Evolutionary conservation across 2,329 filamentous ascomycete species (phyloP), one percentile per base, ranked within the genome.

Genomic region (Arthrobotrys pseudoclavata): DNA sequence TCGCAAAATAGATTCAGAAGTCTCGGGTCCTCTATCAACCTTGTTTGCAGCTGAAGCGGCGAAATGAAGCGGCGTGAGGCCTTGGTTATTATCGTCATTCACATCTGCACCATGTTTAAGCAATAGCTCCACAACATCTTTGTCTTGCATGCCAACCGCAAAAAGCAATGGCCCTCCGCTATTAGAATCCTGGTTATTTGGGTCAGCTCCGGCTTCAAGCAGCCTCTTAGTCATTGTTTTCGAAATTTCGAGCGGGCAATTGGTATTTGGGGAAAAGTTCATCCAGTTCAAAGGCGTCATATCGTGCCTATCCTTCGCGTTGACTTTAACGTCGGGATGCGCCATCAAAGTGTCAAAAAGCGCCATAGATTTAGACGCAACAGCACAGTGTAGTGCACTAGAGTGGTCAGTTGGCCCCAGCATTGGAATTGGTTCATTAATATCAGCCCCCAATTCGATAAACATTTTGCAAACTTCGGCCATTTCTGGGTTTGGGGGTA

Each of bases 101-200:
- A 71, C 62, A 62, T 81, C 71, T 10, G 79, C 69, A 10, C 79
- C 72, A 31, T 79, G 70, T 24, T 64, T 52, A n/a, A 80, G 31
- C 20, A 81, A 74, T n/a, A 76, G 45, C n/a, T 69, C 62, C n/a
- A 80, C 74, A 18, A 79, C 69, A 4, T 66, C 70, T 40, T 79
- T 72, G 24, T 80, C 69, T 22, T 80, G 79, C 4, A 61, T 5
- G 1, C 37, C 42, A n/a, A 80, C 79, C 5, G 80, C 80, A 2
- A 48, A 68, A 29, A 66, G 47, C 29, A 81, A 60, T 5, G 74
- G 66, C 10, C 37, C 74, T 9, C 67, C 67, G 26, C 74, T 77
- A 22, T 77, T 71, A 45, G 20, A 7, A 66, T 81, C 64, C 40
- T 80, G 62, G 5, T 72, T 72, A 34, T 80, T 68, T 6, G 74